Conservation (phyloP, 2,329 filamentous ascomycete species). For the Meredithiella fracta region DNA sequence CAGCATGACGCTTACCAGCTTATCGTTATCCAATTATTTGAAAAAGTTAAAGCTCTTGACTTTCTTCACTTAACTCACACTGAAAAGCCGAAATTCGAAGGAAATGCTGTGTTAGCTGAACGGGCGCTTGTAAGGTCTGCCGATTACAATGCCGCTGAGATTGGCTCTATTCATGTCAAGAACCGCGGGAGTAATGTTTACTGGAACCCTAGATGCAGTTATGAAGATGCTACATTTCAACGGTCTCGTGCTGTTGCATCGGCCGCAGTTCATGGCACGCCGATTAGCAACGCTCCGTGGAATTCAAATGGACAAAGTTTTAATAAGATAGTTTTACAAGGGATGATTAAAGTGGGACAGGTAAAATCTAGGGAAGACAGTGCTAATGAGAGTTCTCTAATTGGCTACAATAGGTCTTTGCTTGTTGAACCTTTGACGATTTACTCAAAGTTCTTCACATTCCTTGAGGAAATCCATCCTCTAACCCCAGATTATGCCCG, state of each 20-base stretch:
- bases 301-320: too few species aligned
- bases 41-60: neutral
- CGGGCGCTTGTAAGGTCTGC: neutral
- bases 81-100: neutral
- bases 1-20: constrained; percentile 24
- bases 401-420: neutral
- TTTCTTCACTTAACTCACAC: neutral
- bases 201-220: too few species aligned
- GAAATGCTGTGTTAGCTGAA: neutral
- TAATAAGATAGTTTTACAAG: too few species aligned
- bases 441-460: neutral
- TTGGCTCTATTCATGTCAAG: neutral
- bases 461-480: neutral
- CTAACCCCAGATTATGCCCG: neutral
- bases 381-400: neutral
- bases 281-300: too few species aligned
- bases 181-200: too few species aligned
- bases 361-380: neutral
- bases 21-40: neutral
- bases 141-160: neutral
- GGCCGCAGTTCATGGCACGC: too few species aligned
- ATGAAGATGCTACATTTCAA: too few species aligned
- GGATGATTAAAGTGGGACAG: too few species aligned
- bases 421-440: neutral
- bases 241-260: too few species aligned